Conservation (phyloP, 108 stramenopile species). For the Fistulifera pelliculosa region DNA sequence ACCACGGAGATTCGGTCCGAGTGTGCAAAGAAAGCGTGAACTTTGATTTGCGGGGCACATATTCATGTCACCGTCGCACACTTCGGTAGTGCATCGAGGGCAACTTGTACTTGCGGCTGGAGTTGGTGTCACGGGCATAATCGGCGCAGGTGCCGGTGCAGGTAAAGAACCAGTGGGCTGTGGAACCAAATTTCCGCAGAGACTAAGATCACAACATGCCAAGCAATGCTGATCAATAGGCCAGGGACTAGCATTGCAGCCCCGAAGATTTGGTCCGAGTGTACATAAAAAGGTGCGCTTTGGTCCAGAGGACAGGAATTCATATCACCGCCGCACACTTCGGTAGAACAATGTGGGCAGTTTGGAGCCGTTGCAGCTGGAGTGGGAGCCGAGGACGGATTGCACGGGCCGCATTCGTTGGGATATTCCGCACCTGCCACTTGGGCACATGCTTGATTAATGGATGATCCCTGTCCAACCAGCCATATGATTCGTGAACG, state of each 20-base stretch:
- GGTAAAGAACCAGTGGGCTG: neutral
- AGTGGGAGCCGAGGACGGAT: slow-evolving; percentile 27
- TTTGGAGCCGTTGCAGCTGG: neutral
- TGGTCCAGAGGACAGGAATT: slow-evolving; percentile 50
- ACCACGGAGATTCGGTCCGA: slow-evolving; percentile 41
- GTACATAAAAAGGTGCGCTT: slow-evolving; percentile 50
- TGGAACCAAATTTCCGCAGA: slow-evolving; percentile 2
- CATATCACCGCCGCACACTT: slow-evolving; percentile 41
- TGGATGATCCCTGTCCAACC: slow-evolving; percentile 34
- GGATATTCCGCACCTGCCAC: slow-evolving; percentile 45
- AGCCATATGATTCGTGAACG: slow-evolving; percentile 57
- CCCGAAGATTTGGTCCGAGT: slow-evolving; percentile 41
- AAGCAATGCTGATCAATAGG: slow-evolving; percentile 21
- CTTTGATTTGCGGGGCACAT: slow-evolving; percentile 25
- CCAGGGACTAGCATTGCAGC: slow-evolving; percentile 52
- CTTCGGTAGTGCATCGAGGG: slow-evolving; percentile 30
- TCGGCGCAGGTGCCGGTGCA: neutral
- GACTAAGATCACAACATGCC: slow-evolving; percentile 51
- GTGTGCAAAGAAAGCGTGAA: slow-evolving; percentile 50
- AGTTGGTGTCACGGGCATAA: slow-evolving; percentile 13
- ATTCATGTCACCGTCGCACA: slow-evolving; percentile 33
- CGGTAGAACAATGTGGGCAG: slow-evolving; percentile 41
- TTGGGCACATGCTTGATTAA: slow-evolving; percentile 50
- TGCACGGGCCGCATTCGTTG: slow-evolving; percentile 41
- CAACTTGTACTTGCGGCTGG: slow-evolving; percentile 14